A percentile compares a stretch with the other conserved stretches of the same genome.
These are phyloP conservation scores for Aspergillus sp. DNA, from an alignment of 2,329 filamentous ascomycete genomes.

Conservation along the genomic window DNA sequence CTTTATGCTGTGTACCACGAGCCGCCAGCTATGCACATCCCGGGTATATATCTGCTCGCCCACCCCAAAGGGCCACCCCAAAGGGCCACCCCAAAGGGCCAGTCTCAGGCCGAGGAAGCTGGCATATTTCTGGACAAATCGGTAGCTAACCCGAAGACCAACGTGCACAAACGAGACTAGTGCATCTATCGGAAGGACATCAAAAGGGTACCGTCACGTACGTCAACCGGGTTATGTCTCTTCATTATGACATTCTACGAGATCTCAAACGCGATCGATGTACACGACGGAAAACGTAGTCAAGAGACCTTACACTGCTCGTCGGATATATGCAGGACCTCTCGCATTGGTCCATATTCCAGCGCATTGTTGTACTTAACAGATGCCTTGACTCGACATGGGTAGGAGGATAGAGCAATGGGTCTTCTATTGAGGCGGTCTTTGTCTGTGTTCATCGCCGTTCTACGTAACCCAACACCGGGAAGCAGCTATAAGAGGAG, in stretches of 20 bases:
- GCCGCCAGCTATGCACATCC: conserved; percentile 27
- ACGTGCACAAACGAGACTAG: conserved; percentile 3
- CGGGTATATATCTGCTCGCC: not conserved
- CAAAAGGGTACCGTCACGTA: conserved; percentile 1
- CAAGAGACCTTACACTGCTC: conserved; percentile 12
- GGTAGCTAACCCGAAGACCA: conserved; percentile 5
- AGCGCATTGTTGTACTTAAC: too few species aligned
- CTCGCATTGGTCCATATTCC: conserved; percentile 2
- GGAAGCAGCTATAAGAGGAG: too few species aligned
- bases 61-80: not conserved
- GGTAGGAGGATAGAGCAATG: too few species aligned
- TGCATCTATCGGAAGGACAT: too few species aligned
- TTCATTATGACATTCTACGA: conserved; percentile 6
- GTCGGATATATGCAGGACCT: conserved; percentile 1
- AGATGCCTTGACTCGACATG: too few species aligned
- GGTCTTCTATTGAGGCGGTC: too few species aligned
- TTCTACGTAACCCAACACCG: too few species aligned
- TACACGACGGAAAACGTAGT: conserved; percentile 3
- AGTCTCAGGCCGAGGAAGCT: conserved; percentile 1
- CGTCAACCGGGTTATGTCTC: conserved; percentile 4
- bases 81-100: not conserved
- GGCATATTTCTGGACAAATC: conserved; percentile 3
- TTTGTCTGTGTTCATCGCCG: too few species aligned
- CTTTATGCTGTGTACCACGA: conserved; percentile 45
- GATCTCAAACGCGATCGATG: conserved; percentile 6